Percentiles rank a stretch among this genome's conserved stretches.
phyloP scores from a whole-genome alignment of 2,329 filamentous ascomycete species.

The Botrytis deweyae region DNA sequence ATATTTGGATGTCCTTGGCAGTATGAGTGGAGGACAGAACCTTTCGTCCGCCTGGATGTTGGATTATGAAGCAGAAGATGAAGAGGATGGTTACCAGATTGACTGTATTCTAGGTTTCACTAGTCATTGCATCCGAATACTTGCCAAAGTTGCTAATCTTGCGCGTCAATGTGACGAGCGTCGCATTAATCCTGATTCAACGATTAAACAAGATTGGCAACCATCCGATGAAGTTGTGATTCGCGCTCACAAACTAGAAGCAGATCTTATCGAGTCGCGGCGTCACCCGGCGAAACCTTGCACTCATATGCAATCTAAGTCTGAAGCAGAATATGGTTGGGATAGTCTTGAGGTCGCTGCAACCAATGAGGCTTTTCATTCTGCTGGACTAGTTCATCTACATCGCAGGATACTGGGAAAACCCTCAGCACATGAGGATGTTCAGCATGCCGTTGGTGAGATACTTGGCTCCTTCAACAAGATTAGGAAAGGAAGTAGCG shows the following conservation, averaged over 20 bases:
- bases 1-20: conserved; percentile 78
- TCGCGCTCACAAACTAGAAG: conserved; percentile 59
- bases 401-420: conserved; percentile 70
- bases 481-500: conserved; percentile 64
- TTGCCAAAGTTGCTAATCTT: conserved; percentile 71
- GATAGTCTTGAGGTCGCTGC: conserved; percentile 65
- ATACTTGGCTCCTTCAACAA: conserved; percentile 62
- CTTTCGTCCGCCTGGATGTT: conserved; percentile 34
- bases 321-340: conserved; percentile 53
- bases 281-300: conserved; percentile 44
- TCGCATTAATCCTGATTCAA: conserved; percentile 55
- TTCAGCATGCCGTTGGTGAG: conserved; percentile 61
- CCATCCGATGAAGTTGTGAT: conserved; percentile 54
- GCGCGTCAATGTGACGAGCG: conserved; percentile 66
- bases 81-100: conserved; percentile 63
- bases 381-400: conserved; percentile 73
- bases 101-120: conserved; percentile 83
- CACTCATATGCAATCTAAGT: conserved; percentile 48
- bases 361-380: conserved; percentile 77
- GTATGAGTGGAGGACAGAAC: conserved; percentile 57
- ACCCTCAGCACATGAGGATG: conserved; percentile 54
- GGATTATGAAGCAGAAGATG: conserved; percentile 52
- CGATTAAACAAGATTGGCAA: conserved; percentile 55
- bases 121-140: conserved; percentile 65
- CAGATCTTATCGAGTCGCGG: conserved; percentile 58